Conservation (phyloP, 176 grass and related monocot species). For the Pharus latifolius region DNA sequence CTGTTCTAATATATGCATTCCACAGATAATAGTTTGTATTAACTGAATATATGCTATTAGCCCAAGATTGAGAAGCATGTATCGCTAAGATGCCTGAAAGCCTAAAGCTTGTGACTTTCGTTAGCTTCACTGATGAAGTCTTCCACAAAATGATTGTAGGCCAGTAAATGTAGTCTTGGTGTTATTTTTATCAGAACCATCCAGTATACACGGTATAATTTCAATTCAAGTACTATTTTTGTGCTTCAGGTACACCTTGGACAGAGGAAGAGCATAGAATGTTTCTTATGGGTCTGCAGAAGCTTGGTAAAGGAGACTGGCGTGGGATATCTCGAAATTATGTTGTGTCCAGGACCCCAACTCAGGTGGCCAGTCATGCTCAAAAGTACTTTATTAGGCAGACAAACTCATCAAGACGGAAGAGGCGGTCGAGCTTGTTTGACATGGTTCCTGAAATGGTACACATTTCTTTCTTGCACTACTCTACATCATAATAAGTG, state of each 20-base stretch:
- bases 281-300: constrained; percentile 79
- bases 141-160: not conserved
- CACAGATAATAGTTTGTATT: not conserved
- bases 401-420: constrained; percentile 66
- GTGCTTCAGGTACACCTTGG: constrained; percentile 73
- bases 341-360: constrained; percentile 75
- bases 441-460: constrained; percentile 83
- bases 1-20: not conserved
- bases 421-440: constrained; percentile 86
- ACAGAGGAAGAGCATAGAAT: constrained; percentile 88
- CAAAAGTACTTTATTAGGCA: constrained; percentile 92
- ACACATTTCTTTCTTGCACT: not conserved
- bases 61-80: not conserved
- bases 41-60: not conserved
- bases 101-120: not conserved
- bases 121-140: not conserved
- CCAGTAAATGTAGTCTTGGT: not conserved
- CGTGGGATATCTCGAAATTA: constrained; percentile 80
- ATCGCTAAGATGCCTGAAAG: not conserved
- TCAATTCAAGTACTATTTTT: not conserved
- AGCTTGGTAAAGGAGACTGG: constrained; percentile 92
- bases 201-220: not conserved
- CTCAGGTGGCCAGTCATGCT: constrained; percentile 96
- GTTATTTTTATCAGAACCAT: not conserved
- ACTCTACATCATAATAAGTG: not conserved